These are phyloP conservation scores for Fusarium sp. DNA, from an alignment of 2,329 filamentous ascomycete genomes.

Conservation along the genomic window DNA sequence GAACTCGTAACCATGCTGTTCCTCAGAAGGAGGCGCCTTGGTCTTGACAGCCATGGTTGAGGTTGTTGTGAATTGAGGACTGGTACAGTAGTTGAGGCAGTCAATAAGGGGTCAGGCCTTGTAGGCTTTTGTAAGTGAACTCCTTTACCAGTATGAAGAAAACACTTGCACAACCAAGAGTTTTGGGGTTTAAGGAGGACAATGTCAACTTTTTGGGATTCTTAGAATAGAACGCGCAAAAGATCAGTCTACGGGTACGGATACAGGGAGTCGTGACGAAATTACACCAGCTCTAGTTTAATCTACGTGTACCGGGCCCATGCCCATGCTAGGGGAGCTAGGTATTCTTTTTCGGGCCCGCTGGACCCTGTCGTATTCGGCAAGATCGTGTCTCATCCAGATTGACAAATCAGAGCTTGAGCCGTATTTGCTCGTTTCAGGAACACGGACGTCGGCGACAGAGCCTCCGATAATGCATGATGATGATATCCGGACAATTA, in stretches of 20 bases:
- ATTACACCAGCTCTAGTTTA: constrained; percentile 38
- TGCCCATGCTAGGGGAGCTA: constrained; percentile 30
- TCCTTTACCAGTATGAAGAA: background rate
- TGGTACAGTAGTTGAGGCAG: background rate
- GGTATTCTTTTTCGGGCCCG: constrained; percentile 15
- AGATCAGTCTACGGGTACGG: background rate
- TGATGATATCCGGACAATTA: constrained; percentile 29
- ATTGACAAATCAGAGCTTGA: constrained; percentile 26
- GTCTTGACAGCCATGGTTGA: constrained; percentile 52
- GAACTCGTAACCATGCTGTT: constrained; percentile 65
- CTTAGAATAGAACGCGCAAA: constrained; percentile 2
- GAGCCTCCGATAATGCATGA: constrained; percentile 16
- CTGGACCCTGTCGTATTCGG: constrained; percentile 37
- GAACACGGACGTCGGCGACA: constrained; percentile 16
- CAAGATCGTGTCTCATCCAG: constrained; percentile 1
- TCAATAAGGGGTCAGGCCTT: background rate
- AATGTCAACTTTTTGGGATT: constrained; percentile 22
- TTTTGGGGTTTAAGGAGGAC: constrained; percentile 14
- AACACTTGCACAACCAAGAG: background rate
- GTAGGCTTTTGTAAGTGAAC: background rate
- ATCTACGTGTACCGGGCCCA: constrained; percentile 14
- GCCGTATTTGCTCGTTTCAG: background rate
- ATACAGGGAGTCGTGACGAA: constrained; percentile 21
- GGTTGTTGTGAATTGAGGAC: constrained; percentile 20
- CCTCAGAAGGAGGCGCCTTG: constrained; percentile 45